Percentiles rank a stretch among this genome's conserved stretches.
Conservation (phyloP, 2,329 filamentous ascomycete species). For the Pyrenophora graminea region DNA sequence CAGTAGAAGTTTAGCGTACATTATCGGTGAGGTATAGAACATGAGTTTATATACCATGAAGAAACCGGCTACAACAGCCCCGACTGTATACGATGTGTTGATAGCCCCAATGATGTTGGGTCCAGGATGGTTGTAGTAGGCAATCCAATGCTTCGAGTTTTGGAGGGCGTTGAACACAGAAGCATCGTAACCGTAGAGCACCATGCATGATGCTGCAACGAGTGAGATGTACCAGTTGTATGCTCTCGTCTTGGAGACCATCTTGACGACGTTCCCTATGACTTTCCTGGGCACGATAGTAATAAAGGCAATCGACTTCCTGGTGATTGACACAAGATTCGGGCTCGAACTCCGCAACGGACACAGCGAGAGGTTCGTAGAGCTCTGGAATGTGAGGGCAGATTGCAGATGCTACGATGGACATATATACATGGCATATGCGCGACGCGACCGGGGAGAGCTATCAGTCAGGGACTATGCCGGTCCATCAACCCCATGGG, state of each 20-base stretch:
- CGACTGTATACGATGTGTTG: conserved; percentile 73
- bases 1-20: background rate
- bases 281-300: background rate
- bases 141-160: conserved; percentile 68
- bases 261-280: conserved; percentile 21
- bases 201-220: conserved; percentile 74
- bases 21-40: background rate
- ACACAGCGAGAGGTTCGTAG: conserved; percentile 23
- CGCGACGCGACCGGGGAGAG: conserved; percentile 16
- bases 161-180: conserved; percentile 75
- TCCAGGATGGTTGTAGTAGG: conserved; percentile 61
- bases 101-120: conserved; percentile 58
- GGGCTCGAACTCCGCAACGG: conserved; percentile 20
- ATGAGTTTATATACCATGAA: conserved; percentile 52
- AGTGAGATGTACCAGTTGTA: conserved; percentile 68
- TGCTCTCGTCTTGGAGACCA: conserved; percentile 45
- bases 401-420: conserved; percentile 7
- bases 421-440: conserved; percentile 28
- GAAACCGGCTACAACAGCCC: conserved; percentile 71
- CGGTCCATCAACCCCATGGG: conserved; percentile 28
- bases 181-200: conserved; percentile 75
- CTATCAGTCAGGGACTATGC: conserved; percentile 12
- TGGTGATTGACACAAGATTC: conserved; percentile 3
- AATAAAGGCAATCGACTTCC: background rate
- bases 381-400: conserved; percentile 12